These are phyloP conservation scores for Hypsizygus ulmarius DNA, from an alignment of 1,284 basidiomycete genomes.

Conservation along the genomic window DNA sequence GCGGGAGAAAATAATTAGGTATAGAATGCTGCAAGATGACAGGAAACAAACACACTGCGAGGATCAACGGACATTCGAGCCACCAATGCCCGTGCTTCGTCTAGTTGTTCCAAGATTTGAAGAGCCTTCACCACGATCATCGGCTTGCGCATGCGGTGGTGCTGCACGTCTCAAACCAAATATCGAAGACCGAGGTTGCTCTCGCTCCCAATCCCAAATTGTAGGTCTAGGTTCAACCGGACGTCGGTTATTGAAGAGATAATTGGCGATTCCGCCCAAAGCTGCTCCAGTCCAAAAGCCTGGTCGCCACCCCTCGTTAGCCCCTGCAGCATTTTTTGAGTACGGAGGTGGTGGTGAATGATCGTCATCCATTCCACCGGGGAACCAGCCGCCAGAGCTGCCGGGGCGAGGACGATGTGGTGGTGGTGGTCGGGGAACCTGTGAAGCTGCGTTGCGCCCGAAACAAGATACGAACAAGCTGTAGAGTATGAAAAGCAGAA, in stretches of 20 bases:
- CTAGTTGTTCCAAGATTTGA: conserved; percentile 65
- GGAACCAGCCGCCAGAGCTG: conserved; percentile 48
- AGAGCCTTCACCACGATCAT: conserved; percentile 68
- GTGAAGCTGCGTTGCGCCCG: conserved; percentile 29
- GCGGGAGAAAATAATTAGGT: background rate
- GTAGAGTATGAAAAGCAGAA: conserved; percentile 57
- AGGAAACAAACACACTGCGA: background rate
- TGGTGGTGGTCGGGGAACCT: conserved; percentile 28
- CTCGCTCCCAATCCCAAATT: conserved; percentile 55
- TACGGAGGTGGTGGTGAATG: conserved; percentile 77
- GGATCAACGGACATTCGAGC: conserved; percentile 52
- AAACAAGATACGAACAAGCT: conserved; percentile 55
- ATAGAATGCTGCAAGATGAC: background rate
- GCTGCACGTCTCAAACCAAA: conserved; percentile 10
- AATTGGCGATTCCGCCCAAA: conserved; percentile 63
- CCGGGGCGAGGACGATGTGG: conserved; percentile 31
- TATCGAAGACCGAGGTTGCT: conserved; percentile 23
- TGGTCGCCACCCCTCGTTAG: conserved; percentile 47
- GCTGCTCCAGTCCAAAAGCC: conserved; percentile 83
- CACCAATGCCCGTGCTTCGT: conserved; percentile 67
- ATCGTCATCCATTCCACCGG: conserved; percentile 43
- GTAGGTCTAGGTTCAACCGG: conserved; percentile 24
- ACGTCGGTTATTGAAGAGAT: conserved; percentile 48
- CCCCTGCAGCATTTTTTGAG: conserved; percentile 40
- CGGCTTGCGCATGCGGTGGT: conserved; percentile 18